Evolutionary conservation across 2,329 filamentous ascomycete species (phyloP).

Genomic region (Nemania serpens): DNA sequence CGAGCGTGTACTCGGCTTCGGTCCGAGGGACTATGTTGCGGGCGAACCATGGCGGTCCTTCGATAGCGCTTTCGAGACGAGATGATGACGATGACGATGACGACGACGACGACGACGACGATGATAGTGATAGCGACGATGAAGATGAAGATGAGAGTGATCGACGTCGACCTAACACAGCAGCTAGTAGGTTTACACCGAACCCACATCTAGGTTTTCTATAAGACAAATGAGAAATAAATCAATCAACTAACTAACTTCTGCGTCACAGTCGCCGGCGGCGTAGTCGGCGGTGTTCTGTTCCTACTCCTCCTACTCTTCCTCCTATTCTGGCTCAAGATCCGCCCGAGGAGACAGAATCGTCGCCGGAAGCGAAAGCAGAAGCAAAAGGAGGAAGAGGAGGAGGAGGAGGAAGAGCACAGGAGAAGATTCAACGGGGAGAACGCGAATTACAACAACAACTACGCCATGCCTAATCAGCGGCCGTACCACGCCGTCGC

Average conservation of each 20-base stretch:
- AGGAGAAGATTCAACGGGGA: background rate
- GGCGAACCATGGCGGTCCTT: background rate
- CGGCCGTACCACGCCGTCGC: background rate
- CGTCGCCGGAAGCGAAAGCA: constrained; percentile 4
- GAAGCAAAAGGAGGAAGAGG: background rate
- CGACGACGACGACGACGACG: constrained; percentile 13
- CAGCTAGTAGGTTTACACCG: constrained; percentile 13
- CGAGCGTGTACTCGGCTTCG: background rate
- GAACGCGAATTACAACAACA: background rate
- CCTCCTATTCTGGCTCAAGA: constrained; percentile 22
- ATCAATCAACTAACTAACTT: background rate
- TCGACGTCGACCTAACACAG: background rate
- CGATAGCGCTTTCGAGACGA: background rate
- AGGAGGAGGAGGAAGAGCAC: background rate
- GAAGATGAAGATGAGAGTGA: constrained; percentile 26
- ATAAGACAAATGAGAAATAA: no score
- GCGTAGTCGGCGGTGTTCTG: constrained; percentile 18
- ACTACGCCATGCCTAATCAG: background rate
- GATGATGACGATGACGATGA: constrained; percentile 6
- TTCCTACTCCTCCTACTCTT: constrained; percentile 11
- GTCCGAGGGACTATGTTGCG: background rate
- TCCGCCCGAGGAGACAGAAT: constrained; percentile 12
- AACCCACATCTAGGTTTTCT: no score
- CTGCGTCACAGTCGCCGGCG: constrained; percentile 15
- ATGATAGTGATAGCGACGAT: constrained; percentile 25